Evolutionary conservation across 129 eudicot genomes (phyloP).

Genomic region (Centella asiatica): DNA sequence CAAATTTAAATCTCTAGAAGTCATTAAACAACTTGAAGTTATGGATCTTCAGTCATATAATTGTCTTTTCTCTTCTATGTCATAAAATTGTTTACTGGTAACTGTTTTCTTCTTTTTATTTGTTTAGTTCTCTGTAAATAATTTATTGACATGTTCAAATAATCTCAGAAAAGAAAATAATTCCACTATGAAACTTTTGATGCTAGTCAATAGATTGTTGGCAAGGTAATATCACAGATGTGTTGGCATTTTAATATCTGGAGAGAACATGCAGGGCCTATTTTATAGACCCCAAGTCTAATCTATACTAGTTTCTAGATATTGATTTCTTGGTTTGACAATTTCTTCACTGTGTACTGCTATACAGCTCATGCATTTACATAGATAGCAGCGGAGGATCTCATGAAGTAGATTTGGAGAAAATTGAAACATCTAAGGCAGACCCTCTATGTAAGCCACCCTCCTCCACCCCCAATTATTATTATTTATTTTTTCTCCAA

Average conservation of each 20-base stretch:
- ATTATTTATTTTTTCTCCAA: no score
- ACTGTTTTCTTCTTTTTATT: no score
- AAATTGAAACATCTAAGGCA: slow-evolving; percentile 49
- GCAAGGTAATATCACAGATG: not conserved
- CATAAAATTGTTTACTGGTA: no score
- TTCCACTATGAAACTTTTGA: not conserved
- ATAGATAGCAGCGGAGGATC: slow-evolving; percentile 48
- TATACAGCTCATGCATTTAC: slow-evolving; percentile 52
- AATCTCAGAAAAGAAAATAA: no score
- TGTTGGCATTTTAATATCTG: not conserved
- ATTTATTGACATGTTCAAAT: no score
- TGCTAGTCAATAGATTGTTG: not conserved
- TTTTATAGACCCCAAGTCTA: not conserved
- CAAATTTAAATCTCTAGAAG: no score
- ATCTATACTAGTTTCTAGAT: slow-evolving; percentile 10
- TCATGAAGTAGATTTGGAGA: slow-evolving; percentile 62
- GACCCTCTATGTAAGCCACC: slow-evolving; percentile 64
- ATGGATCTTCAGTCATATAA: no score
- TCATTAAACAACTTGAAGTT: no score
- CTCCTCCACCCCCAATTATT: not conserved
- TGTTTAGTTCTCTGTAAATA: no score
- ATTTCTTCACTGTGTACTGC: not conserved
- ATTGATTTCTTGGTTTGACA: not conserved
- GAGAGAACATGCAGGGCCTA: not conserved
- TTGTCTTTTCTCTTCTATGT: no score